Conservation (phyloP, 2,329 filamentous ascomycete species). For the Epichloe gansuensis region DNA sequence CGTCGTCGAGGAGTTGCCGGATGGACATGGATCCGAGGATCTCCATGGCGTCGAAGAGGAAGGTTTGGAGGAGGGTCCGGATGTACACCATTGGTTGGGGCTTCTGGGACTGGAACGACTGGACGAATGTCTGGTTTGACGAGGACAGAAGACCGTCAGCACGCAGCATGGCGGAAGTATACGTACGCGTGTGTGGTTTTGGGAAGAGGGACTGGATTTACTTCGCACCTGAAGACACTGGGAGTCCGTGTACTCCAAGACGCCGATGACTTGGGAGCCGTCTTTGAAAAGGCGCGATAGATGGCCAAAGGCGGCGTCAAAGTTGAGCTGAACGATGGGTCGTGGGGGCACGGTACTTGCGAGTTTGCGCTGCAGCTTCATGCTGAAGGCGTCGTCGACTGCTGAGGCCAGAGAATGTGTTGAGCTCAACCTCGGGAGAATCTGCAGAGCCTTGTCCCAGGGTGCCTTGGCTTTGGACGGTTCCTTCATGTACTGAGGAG, state of each 20-base stretch:
- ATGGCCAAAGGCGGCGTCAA: conserved; percentile 57
- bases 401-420: conserved; percentile 49
- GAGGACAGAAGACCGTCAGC: not conserved
- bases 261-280: conserved; percentile 52
- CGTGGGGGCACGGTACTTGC: conserved; percentile 89
- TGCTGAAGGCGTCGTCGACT: conserved; percentile 72
- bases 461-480: conserved; percentile 34
- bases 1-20: conserved; percentile 65
- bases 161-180: not conserved
- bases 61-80: conserved; percentile 62
- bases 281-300: conserved; percentile 61
- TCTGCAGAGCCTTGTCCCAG: conserved; percentile 36
- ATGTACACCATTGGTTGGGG: conserved; percentile 77
- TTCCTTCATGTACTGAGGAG: conserved; percentile 30
- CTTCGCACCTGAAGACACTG: conserved; percentile 53
- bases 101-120: conserved; percentile 61
- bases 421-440: conserved; percentile 43
- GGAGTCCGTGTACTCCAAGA: conserved; percentile 54
- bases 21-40: conserved; percentile 56
- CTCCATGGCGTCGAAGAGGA: conserved; percentile 60
- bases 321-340: conserved; percentile 68
- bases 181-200: not conserved
- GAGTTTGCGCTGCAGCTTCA: conserved; percentile 78
- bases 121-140: conserved; percentile 50
- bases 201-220: not conserved